phyloP scores from a whole-genome alignment of 106 monocot species.

The Dendrobium officinale region DNA sequence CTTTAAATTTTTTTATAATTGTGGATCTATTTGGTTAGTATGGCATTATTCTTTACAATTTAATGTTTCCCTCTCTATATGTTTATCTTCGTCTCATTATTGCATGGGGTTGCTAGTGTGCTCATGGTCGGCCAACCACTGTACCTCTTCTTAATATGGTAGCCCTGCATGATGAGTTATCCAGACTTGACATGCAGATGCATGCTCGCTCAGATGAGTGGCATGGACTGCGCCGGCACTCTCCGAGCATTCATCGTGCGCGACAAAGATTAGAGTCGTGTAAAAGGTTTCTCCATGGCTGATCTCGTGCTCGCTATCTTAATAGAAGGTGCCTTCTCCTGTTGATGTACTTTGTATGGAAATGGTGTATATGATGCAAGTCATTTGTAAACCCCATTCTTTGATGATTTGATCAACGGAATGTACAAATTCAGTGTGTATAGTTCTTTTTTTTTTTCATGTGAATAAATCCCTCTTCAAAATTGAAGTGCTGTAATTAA shows the following conservation, averaged over 20 bases:
- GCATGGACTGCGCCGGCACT: constrained; percentile 55
- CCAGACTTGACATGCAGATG: constrained; percentile 27
- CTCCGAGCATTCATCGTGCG: constrained; percentile 45
- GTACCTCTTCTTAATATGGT: constrained; percentile 64
- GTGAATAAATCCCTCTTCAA: background rate
- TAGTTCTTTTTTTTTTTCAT: background rate
- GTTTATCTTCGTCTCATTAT: background rate
- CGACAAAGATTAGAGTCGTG: constrained; percentile 37
- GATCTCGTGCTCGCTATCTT: background rate
- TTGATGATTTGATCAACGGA: background rate
- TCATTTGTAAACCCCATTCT: background rate
- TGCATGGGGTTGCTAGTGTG: constrained; percentile 46
- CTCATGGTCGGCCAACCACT: constrained; percentile 90
- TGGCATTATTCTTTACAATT: background rate
- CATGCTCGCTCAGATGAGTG: constrained; percentile 17
- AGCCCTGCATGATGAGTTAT: constrained; percentile 52
- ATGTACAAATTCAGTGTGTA: background rate
- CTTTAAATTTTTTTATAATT: background rate
- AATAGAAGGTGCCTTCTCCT: background rate
- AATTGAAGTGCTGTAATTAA: background rate
- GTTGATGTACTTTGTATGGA: background rate
- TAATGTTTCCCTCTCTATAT: background rate
- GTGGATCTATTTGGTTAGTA: background rate
- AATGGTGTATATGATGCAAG: background rate
- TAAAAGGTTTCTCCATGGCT: background rate